Evolutionary conservation across 2,329 filamentous ascomycete genomes (phyloP), one percentile per base, ranked within the genome.

Genomic region (Bertia moriformis): DNA sequence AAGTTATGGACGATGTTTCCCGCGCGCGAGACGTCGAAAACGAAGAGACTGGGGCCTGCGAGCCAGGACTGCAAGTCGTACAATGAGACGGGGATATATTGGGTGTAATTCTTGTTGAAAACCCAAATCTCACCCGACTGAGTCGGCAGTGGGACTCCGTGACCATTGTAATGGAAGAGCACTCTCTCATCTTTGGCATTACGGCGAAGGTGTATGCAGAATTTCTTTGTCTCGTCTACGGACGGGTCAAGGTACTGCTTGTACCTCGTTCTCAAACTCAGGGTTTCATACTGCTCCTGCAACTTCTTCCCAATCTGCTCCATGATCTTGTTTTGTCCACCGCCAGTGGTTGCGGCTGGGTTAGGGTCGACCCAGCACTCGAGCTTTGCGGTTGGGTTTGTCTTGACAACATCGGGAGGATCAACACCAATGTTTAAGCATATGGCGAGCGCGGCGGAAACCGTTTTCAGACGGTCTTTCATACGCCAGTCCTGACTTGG

Each of bases 321-420:
- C 52, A 95, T 73, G 3, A 86, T 82, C 50, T 94, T 94, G 43
- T 81, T 79, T 1, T 78, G 71, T 7, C 32, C 32, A 18, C 32
- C 32, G 10, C 32, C 32, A 13, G 32, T 35, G 10, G 32, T 35
- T 15, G 32, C 10, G 4, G 85, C 85, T 1, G 91, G 89, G 56
- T 98, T 89, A 1, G 91, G 89, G 56, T 98, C 91, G 40, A 91
- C 84, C 91, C 91, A 98, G 45, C 89, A 93, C 63, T 98, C 91
- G 38, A 96, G 69, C 52, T 91, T 93, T 7, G 91, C 87, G 39
- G 86, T 88, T 2, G 91, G 91, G 43, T 77, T 89, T 14, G 91
- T 96, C 64, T 93, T 94, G 54, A 96, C 77, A 53, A 95, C 88
- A 59, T 98, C 91, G 1, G 91, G 91, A 13, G 91, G 91, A 54